These are phyloP conservation scores for Exophiala sideris DNA, from an alignment of 2,329 filamentous ascomycete species.

Conservation along the genomic window DNA sequence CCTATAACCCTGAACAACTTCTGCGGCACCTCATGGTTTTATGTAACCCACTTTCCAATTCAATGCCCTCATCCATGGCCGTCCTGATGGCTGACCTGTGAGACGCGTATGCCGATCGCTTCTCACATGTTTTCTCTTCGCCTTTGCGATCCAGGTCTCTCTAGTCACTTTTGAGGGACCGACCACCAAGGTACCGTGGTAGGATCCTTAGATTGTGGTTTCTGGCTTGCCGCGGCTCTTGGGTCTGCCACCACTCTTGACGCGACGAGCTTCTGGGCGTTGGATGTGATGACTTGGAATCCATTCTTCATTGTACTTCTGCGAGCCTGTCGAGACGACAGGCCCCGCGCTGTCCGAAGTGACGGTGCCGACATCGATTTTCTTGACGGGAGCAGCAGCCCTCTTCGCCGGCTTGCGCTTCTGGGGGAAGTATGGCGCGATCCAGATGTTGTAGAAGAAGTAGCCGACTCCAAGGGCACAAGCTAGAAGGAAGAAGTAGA, in stretches of 20 bases:
- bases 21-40: too few relatives aligned
- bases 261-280: constrained; percentile 67
- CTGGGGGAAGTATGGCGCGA: constrained; percentile 89
- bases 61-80: too few relatives aligned
- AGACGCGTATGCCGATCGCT: too few relatives aligned
- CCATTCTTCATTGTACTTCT: constrained; percentile 88
- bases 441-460: constrained; percentile 98
- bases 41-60: too few relatives aligned
- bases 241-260: constrained; percentile 48
- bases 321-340: constrained; percentile 65
- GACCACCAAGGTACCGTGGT: not conserved
- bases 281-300: constrained; percentile 87
- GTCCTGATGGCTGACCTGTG: too few relatives aligned
- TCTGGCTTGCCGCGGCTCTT: constrained; percentile 39
- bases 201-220: constrained; percentile 1
- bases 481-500: constrained; percentile 84
- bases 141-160: too few relatives aligned
- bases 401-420: constrained; percentile 48
- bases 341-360: constrained; percentile 69
- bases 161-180: not conserved
- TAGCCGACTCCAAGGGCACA: constrained; percentile 77
- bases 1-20: too few relatives aligned
- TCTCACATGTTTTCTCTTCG: too few relatives aligned
- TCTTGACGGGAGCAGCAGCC: constrained; percentile 58
- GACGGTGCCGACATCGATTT: constrained; percentile 57